These are phyloP conservation scores for Arabidopsis suecica DNA, from an alignment of 345 rosid species.

Conservation along the genomic window DNA sequence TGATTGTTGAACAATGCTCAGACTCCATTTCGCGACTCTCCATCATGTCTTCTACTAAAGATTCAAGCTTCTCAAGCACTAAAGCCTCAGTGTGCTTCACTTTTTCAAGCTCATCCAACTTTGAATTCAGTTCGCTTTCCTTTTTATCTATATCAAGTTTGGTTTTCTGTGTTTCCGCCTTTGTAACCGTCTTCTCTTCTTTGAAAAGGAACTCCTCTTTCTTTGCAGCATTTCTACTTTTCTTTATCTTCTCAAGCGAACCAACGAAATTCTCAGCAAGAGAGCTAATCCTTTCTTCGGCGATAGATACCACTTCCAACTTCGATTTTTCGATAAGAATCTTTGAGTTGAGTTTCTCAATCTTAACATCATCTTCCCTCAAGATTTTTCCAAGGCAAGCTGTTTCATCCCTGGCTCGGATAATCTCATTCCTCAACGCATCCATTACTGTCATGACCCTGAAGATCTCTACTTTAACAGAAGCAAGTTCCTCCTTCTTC, in stretches of 20 bases:
- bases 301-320: conserved; percentile 55
- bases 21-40: conserved; percentile 56
- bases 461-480: conserved; percentile 60
- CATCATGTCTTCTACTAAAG: conserved; percentile 50
- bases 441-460: conserved; percentile 74
- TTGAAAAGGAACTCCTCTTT: conserved; percentile 57
- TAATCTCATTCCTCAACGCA: conserved; percentile 61
- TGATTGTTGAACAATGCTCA: conserved; percentile 51
- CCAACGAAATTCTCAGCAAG: conserved; percentile 52
- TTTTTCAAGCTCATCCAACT: conserved; percentile 61
- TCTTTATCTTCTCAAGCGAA: conserved; percentile 64
- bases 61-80: conserved; percentile 64
- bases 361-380: conserved; percentile 51
- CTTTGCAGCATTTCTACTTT: conserved; percentile 55
- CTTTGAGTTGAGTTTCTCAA: conserved; percentile 66
- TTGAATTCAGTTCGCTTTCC: conserved; percentile 57
- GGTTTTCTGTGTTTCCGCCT: conserved; percentile 54
- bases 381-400: conserved; percentile 46
- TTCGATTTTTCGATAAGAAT: conserved; percentile 68
- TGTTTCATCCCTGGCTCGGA: conserved; percentile 55
- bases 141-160: conserved; percentile 57
- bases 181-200: conserved; percentile 54
- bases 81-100: conserved; percentile 59
- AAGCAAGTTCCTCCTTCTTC: conserved; percentile 62
- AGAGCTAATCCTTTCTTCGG: conserved; percentile 61